Evolutionary conservation across 176 grass and related monocot species (phyloP).

Genomic region (Carex cristatella): DNA sequence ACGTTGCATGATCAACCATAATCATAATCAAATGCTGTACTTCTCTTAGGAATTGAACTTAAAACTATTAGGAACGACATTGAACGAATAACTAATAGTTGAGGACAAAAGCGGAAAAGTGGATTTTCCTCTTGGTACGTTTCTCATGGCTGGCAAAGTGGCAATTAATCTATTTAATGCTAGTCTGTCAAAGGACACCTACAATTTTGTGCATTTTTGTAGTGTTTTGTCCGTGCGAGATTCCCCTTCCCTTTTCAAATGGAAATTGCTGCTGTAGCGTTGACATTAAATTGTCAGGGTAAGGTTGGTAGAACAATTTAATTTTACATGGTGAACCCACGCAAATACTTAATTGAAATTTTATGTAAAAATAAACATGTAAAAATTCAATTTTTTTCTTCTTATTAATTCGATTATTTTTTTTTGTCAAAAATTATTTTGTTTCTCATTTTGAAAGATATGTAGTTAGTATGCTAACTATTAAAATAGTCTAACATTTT

Average conservation of each 20-base stretch:
- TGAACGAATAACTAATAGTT: neutral
- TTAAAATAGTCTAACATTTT: too few species aligned
- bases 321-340: neutral
- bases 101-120: neutral
- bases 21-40: too few species aligned
- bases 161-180: neutral
- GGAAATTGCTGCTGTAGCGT: neutral
- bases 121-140: neutral
- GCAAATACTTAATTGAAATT: neutral
- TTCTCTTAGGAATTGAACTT: too few species aligned
- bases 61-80: neutral
- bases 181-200: conserved; percentile 3
- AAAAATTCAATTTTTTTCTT: too few species aligned
- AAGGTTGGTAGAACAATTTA: neutral
- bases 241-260: neutral
- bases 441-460: too few species aligned
- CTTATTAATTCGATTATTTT: too few species aligned
- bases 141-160: neutral
- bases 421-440: too few species aligned
- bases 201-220: conserved; percentile 10
- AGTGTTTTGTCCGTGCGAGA: conserved; percentile 3
- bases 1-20: too few species aligned
- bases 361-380: neutral
- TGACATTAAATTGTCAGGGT: conserved; percentile 5
- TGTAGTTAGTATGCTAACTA: too few species aligned